phyloP scores from a whole-genome alignment of 805 yeast genomes.

The Metschnikowia proteae region DNA sequence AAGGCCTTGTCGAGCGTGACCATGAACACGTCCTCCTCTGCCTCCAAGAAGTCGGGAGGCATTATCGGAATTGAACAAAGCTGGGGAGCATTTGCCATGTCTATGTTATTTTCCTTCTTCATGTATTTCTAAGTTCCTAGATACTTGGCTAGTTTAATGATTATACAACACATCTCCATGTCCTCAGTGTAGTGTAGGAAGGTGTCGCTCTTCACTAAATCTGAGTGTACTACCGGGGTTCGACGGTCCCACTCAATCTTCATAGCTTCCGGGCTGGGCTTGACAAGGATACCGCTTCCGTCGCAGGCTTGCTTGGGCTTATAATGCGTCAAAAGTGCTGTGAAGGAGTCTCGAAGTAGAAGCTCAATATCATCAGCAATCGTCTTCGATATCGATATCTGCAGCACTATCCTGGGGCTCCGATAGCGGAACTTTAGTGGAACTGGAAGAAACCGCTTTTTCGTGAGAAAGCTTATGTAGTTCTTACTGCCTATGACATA shows the following conservation, averaged over 20 bases:
- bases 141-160: slow-evolving; percentile 6
- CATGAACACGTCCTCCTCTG: slow-evolving; percentile 18
- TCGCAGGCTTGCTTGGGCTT: not conserved
- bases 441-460: slow-evolving; percentile 19
- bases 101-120: slow-evolving; percentile 13
- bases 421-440: slow-evolving; percentile 25
- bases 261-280: not conserved
- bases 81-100: slow-evolving; percentile 8
- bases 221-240: slow-evolving; percentile 16
- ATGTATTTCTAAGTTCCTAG: slow-evolving; percentile 8
- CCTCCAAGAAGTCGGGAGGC: slow-evolving; percentile 25
- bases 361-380: not conserved
- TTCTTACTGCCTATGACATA: slow-evolving; percentile 24
- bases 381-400: not conserved
- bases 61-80: slow-evolving; percentile 11
- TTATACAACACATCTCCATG: slow-evolving; percentile 7
- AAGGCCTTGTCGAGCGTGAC: slow-evolving; percentile 27
- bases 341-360: not conserved
- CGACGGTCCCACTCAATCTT: not conserved
- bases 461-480: slow-evolving; percentile 20
- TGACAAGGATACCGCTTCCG: slow-evolving; percentile 5
- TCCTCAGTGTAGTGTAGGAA: slow-evolving; percentile 18
- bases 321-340: not conserved
- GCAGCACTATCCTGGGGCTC: not conserved
- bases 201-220: slow-evolving; percentile 11